A percentile compares a stretch with the other conserved stretches of the same genome.
Evolutionary conservation across 2,329 filamentous ascomycete genomes (phyloP).

Genomic region (Colletotrichum spaethianum): DNA sequence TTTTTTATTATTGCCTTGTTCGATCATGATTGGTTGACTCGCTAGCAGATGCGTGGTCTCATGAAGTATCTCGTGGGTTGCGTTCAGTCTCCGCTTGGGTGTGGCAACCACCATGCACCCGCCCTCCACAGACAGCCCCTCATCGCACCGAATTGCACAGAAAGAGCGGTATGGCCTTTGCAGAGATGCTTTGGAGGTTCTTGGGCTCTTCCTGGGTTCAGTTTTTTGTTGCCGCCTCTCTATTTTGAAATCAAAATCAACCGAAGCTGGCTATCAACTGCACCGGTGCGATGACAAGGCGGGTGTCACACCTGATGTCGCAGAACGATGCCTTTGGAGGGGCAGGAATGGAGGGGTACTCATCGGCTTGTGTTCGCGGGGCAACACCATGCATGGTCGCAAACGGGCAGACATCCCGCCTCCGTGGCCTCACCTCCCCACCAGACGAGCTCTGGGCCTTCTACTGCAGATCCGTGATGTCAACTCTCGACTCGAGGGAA

Average conservation of each 20-base stretch:
- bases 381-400: constrained; percentile 32
- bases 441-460: constrained; percentile 5
- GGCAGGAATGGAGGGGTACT: constrained; percentile 35
- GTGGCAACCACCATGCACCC: constrained; percentile 19
- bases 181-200: neutral
- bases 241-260: neutral
- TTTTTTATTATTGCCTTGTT: constrained; percentile 7
- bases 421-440: constrained; percentile 26
- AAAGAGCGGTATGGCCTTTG: constrained; percentile 29
- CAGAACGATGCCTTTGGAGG: neutral
- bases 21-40: constrained; percentile 2
- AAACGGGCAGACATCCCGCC: constrained; percentile 27
- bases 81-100: constrained; percentile 13
- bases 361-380: constrained; percentile 26
- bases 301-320: neutral
- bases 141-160: constrained; percentile 9
- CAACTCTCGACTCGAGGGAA: constrained; percentile 27
- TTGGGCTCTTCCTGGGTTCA: neutral
- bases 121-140: constrained; percentile 24
- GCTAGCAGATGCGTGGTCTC: constrained; percentile 3
- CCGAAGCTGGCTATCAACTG: too few relatives aligned
- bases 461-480: constrained; percentile 38
- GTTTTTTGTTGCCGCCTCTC: neutral
- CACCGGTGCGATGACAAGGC: neutral
- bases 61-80: constrained; percentile 19